phyloP scores from a whole-genome alignment of 805 yeast species.

The Teunomyces cretensis region DNA sequence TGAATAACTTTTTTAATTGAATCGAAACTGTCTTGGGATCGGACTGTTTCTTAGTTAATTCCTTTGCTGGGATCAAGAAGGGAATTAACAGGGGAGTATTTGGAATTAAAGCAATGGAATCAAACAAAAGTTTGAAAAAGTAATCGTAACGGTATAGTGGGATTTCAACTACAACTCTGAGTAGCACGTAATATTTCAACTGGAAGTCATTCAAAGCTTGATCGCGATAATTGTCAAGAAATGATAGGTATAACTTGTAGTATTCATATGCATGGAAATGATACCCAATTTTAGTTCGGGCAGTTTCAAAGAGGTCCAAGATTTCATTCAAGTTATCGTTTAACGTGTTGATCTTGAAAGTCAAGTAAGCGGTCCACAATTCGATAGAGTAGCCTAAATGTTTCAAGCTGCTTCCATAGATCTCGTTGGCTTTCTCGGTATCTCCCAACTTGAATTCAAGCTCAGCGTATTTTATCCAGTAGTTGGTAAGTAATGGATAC shows the following conservation, averaged over 20 bases:
- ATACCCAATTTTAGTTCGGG: conserved; percentile 49
- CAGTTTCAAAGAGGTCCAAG: conserved; percentile 42
- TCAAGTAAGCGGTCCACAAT: conserved; percentile 51
- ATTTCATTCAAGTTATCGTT: conserved; percentile 29
- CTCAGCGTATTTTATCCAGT: conserved; percentile 58
- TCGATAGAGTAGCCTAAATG: conserved; percentile 45
- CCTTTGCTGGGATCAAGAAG: conserved; percentile 19
- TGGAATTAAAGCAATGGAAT: conserved; percentile 29
- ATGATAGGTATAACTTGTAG: conserved; percentile 49
- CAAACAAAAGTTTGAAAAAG: conserved; percentile 41
- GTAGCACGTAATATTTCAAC: conserved; percentile 39
- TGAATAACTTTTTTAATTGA: conserved; percentile 46
- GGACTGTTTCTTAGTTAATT: conserved; percentile 12
- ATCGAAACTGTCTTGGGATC: conserved; percentile 28
- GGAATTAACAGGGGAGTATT: conserved; percentile 2
- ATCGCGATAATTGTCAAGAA: conserved; percentile 32
- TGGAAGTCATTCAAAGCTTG: conserved; percentile 18
- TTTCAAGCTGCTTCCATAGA: conserved; percentile 21
- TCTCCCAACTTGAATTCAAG: conserved; percentile 47
- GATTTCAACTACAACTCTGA: conserved; percentile 51
- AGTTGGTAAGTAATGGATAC: conserved; percentile 52
- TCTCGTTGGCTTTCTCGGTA: conserved; percentile 30
- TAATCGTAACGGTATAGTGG: conserved; percentile 56
- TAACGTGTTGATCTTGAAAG: conserved; percentile 36
- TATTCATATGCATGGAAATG: conserved; percentile 53